A percentile compares a stretch with the other conserved stretches of the same genome.
These are phyloP conservation scores for Zizania palustris DNA, from an alignment of 202 grass and related monocot species.

Conservation along the genomic window DNA sequence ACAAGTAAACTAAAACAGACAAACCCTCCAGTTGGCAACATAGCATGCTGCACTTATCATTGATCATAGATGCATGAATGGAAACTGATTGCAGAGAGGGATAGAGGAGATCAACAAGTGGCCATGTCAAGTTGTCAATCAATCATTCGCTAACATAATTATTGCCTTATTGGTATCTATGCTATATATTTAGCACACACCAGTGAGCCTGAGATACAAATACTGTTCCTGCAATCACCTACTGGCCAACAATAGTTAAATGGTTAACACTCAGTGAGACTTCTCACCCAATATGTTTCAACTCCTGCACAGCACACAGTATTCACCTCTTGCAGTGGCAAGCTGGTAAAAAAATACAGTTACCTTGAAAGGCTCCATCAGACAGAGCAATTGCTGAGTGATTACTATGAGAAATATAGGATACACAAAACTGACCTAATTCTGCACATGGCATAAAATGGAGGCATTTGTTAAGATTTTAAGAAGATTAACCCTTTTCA, in stretches of 20 bases:
- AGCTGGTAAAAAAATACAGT: not conserved
- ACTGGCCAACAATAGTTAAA: not conserved
- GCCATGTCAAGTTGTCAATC: not conserved
- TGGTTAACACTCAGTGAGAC: not conserved
- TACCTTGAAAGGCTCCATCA: not conserved
- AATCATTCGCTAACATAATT: slow-evolving; percentile 17
- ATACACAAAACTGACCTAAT: slow-evolving; percentile 13
- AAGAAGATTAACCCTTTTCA: slow-evolving; percentile 35
- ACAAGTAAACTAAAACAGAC: not conserved
- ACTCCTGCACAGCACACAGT: not conserved
- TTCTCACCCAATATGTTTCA: not conserved
- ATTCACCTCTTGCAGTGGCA: not conserved
- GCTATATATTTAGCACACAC: not conserved
- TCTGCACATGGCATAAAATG: not conserved
- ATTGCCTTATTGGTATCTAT: slow-evolving; percentile 24
- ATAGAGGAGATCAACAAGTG: not conserved
- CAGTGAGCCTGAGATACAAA: not conserved
- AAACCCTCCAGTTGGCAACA: not conserved
- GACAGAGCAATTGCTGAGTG: not conserved
- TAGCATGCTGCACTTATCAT: not conserved
- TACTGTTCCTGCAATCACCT: not conserved
- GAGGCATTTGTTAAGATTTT: not conserved
- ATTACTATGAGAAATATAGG: slow-evolving; percentile 3
- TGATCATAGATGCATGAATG: not conserved
- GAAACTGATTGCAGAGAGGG: slow-evolving; percentile 4